phyloP scores from a whole-genome alignment of 768 basidiomycete species.

The Cystobasidium tubakii region DNA sequence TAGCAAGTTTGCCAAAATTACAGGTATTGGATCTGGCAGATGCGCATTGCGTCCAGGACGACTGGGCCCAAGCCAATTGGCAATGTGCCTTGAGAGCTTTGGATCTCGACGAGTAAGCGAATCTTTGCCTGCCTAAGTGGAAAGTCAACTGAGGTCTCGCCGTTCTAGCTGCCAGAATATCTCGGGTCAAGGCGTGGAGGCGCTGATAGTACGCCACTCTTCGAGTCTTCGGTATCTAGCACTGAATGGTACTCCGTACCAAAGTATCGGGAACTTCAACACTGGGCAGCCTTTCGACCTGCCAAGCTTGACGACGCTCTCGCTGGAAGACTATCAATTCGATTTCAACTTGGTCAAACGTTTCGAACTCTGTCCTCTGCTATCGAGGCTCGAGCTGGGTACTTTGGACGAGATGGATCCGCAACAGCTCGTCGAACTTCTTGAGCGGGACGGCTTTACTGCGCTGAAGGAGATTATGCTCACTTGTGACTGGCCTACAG shows the following conservation, averaged over 20 bases:
- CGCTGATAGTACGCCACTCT: not conserved
- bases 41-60: slow-evolving; percentile 2
- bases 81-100: not conserved
- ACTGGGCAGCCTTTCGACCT: slow-evolving; percentile 7
- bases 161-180: slow-evolving; percentile 22
- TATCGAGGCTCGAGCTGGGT: slow-evolving; percentile 1
- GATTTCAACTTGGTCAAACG: slow-evolving; percentile 5
- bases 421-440: not conserved
- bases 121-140: too few species aligned
- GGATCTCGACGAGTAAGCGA: slow-evolving; percentile 22
- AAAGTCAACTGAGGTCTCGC: too few species aligned
- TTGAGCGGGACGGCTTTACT: slow-evolving; percentile 16
- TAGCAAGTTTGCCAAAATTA: slow-evolving; percentile 13
- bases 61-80: slow-evolving; percentile 30
- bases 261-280: slow-evolving; percentile 4
- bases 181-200: slow-evolving; percentile 8
- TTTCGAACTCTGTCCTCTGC: slow-evolving; percentile 11
- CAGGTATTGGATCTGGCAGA: slow-evolving; percentile 5
- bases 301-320: not conserved
- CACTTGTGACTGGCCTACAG: slow-evolving; percentile 9
- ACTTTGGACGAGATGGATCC: not conserved
- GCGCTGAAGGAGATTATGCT: slow-evolving; percentile 20
- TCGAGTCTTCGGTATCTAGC: not conserved
- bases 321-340: slow-evolving; percentile 5
- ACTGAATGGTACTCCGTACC: not conserved